These are phyloP conservation scores for Akanthomyces muscarius DNA, from an alignment of 2,329 filamentous ascomycete species.

Conservation along the genomic window DNA sequence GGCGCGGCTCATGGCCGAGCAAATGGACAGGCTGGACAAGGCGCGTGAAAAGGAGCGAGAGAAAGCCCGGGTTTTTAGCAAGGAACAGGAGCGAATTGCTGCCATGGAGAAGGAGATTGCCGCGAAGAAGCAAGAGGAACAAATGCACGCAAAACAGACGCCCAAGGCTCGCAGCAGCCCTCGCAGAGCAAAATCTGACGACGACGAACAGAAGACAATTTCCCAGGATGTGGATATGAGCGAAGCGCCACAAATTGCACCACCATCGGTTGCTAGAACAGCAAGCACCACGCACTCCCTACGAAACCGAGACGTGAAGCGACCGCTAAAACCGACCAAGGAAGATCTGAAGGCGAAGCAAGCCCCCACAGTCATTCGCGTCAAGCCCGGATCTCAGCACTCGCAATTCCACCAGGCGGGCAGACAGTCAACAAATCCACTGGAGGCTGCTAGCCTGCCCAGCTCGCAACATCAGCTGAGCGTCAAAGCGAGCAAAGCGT, in stretches of 20 bases:
- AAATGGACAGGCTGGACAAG: constrained; percentile 61
- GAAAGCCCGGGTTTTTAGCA: constrained; percentile 57
- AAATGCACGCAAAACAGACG: constrained; percentile 36
- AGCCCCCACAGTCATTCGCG: constrained; percentile 65
- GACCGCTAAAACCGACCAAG: constrained; percentile 60
- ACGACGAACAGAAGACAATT: constrained; percentile 29
- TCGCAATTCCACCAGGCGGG: constrained; percentile 57
- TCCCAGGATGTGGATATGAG: constrained; percentile 52
- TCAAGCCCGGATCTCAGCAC: constrained; percentile 63
- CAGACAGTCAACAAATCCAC: constrained; percentile 52
- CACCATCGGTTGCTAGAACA: constrained; percentile 58
- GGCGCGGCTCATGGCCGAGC: constrained; percentile 56
- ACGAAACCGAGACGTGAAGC: constrained; percentile 52
- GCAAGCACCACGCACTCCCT: constrained; percentile 45
- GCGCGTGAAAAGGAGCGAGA: constrained; percentile 66
- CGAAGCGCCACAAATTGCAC: constrained; percentile 51
- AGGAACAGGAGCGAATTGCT: constrained; percentile 53
- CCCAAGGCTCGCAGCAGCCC: constrained; percentile 49
- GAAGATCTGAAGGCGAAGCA: constrained; percentile 60
- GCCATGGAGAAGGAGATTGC: constrained; percentile 51
- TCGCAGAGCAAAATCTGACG: constrained; percentile 41
- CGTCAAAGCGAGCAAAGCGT: constrained; percentile 64
- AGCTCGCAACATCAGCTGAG: constrained; percentile 41
- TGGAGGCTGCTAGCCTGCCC: constrained; percentile 38
- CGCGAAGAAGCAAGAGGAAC: constrained; percentile 51